phyloP scores from a whole-genome alignment of 176 grass and related monocot species.

The Carex scoparia region DNA sequence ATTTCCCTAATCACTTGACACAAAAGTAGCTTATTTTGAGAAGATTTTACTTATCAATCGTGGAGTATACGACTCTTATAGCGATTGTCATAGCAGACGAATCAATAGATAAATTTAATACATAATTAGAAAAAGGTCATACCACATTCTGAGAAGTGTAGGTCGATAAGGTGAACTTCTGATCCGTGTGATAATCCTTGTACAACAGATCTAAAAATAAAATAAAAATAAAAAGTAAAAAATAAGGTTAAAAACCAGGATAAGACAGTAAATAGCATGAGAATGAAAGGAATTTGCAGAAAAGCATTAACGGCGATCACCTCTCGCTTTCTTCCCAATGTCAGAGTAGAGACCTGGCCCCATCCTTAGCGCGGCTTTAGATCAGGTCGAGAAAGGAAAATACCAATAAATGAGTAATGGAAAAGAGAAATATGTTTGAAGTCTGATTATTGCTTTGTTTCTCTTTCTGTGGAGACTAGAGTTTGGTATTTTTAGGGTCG shows the following conservation, averaged over 20 bases:
- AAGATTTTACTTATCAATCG: neutral
- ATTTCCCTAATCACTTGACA: neutral
- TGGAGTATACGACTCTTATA: neutral
- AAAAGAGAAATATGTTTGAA: slow-evolving; percentile 3
- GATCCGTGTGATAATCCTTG: slow-evolving; percentile 70
- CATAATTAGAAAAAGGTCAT: slow-evolving; percentile 27
- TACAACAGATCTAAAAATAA: slow-evolving; percentile 68
- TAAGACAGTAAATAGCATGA: neutral
- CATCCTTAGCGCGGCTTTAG: slow-evolving; percentile 28
- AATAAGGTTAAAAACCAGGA: neutral
- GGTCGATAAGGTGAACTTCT: slow-evolving; percentile 69
- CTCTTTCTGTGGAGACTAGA: neutral
- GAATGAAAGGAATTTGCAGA: neutral
- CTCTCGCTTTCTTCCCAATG: slow-evolving; percentile 78
- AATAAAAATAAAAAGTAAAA: neutral
- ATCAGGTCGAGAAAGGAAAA: neutral
- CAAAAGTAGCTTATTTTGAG: neutral
- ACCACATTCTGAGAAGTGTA: slow-evolving; percentile 64
- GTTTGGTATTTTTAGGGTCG: slow-evolving; percentile 14
- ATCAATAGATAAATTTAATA: neutral
- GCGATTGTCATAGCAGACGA: neutral
- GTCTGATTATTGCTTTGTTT: neutral
- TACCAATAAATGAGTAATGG: neutral
- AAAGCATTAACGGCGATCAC: slow-evolving; percentile 18
- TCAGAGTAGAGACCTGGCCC: slow-evolving; percentile 71